A percentile compares a stretch with the other conserved stretches of the same genome.
Evolutionary conservation across 148 eudicot genomes (phyloP).

Genomic region (Polygonum aviculare): DNA sequence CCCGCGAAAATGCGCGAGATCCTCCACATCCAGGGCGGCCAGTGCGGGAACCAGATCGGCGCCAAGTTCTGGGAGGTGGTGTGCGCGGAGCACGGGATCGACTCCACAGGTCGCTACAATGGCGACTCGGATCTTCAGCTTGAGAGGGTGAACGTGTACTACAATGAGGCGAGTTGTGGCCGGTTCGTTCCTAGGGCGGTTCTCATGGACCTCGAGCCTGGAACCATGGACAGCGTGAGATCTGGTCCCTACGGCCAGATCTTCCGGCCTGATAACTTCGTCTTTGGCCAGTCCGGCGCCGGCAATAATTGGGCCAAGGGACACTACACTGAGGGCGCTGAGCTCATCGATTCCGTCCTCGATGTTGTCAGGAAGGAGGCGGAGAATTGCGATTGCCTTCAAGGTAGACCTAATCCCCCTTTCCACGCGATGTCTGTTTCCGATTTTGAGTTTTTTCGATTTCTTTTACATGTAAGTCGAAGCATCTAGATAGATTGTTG

Average conservation of each 20-base stretch:
- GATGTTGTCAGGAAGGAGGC: constrained; percentile 13
- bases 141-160: constrained; percentile 11
- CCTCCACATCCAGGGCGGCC: constrained; percentile 11
- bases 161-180: constrained; percentile 11
- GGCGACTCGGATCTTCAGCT: constrained; percentile 12
- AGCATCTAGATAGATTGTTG: not conserved
- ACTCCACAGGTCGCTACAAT: constrained; percentile 5
- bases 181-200: constrained; percentile 12
- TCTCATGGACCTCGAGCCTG: constrained; percentile 13
- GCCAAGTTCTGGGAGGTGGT: constrained; percentile 13
- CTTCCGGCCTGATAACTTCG: constrained; percentile 13
- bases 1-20: constrained; percentile 12
- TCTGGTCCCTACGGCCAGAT: constrained; percentile 12
- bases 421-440: not conserved
- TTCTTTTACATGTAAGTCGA: no score
- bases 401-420: not conserved
- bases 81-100: constrained; percentile 14
- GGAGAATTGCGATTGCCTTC: constrained; percentile 10
- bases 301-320: constrained; percentile 12
- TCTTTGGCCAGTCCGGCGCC: constrained; percentile 11
- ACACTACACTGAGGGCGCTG: constrained; percentile 11
- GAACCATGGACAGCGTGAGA: constrained; percentile 12
- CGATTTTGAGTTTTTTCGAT: not conserved
- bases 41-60: constrained; percentile 13
- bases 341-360: constrained; percentile 11